A percentile compares a stretch with the other conserved stretches of the same genome.
Conservation (phyloP, 192 early-diverging fungal genomes). For the Ramicandelaber brevisporus region DNA sequence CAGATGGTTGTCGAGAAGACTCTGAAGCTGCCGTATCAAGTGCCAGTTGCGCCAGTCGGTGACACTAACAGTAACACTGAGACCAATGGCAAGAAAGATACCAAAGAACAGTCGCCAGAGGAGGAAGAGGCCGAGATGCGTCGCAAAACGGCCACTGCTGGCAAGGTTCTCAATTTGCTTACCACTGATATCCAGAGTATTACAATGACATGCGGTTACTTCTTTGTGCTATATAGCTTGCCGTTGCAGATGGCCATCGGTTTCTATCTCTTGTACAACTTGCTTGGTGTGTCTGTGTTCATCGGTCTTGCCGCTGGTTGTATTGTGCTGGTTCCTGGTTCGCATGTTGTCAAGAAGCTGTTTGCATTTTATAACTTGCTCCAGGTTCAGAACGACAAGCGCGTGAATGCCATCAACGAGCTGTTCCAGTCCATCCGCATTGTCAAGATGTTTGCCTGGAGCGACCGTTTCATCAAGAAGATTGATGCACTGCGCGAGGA, state of each 20-base stretch:
- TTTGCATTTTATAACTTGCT: constrained; percentile 20
- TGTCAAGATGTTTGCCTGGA: constrained; percentile 83
- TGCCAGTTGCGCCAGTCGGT: too few relatives aligned
- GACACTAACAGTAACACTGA: not conserved
- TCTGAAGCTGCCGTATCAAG: too few relatives aligned
- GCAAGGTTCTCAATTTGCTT: constrained; percentile 27
- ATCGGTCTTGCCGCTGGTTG: constrained; percentile 15
- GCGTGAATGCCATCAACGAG: constrained; percentile 62
- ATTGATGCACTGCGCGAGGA: constrained; percentile 30
- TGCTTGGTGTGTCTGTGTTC: constrained; percentile 4
- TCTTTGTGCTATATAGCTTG: constrained; percentile 13
- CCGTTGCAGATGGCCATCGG: not conserved
- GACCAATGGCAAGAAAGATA: not conserved
- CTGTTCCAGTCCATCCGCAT: constrained; percentile 74
- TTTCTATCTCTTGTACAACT: not conserved
- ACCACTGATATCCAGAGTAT: constrained; percentile 19
- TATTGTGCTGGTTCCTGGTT: constrained; percentile 30
- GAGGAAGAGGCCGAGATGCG: constrained; percentile 35
- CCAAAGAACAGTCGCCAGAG: constrained; percentile 23
- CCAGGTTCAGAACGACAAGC: constrained; percentile 44
- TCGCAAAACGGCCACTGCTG: constrained; percentile 51
- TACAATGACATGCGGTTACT: constrained; percentile 18
- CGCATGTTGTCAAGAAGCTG: constrained; percentile 19
- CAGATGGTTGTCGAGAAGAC: constrained; percentile 27
- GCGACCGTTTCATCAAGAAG: constrained; percentile 37